Evolutionary conservation across 1,139 yeast genomes (phyloP).

Genomic region (Taphrina wiesneri): DNA sequence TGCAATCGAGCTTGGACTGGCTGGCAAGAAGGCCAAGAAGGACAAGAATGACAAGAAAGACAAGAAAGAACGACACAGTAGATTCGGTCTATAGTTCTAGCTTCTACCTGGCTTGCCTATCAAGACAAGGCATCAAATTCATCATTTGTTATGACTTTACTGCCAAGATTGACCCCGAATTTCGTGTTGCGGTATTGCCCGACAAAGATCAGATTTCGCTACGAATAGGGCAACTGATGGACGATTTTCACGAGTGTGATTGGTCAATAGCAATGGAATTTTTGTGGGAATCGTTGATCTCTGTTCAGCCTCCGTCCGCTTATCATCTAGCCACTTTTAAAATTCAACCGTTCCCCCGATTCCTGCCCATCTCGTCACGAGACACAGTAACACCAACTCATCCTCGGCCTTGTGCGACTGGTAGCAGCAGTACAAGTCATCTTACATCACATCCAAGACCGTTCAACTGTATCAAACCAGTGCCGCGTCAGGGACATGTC

Average conservation of each 20-base stretch:
- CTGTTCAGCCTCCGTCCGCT: not conserved
- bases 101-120: not conserved
- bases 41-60: not conserved
- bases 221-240: not conserved
- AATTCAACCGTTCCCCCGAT: not conserved
- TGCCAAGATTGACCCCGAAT: too few relatives aligned
- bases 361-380: not conserved
- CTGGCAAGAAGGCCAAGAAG: slow-evolving; percentile 4
- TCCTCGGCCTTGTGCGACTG: not conserved
- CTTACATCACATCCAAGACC: too few relatives aligned
- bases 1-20: slow-evolving; percentile 61
- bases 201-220: not conserved
- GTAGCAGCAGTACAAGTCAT: not conserved
- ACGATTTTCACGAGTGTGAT: not conserved
- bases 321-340: not conserved
- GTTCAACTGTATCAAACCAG: too few relatives aligned
- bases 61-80: not conserved
- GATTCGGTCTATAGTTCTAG: not conserved
- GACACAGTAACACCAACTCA: not conserved
- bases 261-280: not conserved
- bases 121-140: not conserved
- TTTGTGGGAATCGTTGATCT: not conserved
- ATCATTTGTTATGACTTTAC: not conserved
- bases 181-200: not conserved
- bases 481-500: not conserved